phyloP scores from a whole-genome alignment of 345 rosid species.

The Pugionium cornutum region DNA sequence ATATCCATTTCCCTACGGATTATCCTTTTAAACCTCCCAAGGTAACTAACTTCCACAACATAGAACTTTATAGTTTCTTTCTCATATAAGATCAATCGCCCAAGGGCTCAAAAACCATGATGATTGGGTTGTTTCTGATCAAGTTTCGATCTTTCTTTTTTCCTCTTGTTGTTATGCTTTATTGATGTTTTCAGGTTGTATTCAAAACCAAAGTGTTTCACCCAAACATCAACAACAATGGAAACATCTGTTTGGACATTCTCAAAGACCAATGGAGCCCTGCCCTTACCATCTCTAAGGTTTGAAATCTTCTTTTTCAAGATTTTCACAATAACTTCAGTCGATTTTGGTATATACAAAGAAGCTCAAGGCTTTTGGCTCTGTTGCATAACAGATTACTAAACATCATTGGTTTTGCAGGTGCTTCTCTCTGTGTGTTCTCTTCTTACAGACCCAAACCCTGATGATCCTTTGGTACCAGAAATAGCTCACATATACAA shows the following conservation, averaged over 20 bases:
- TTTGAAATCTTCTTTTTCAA: neutral
- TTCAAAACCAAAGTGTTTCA: conserved; percentile 67
- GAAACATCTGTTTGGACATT: conserved; percentile 65
- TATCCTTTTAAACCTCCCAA: conserved; percentile 79
- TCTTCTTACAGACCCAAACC: conserved; percentile 67
- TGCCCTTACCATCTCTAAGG: conserved; percentile 71
- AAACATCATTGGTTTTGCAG: conserved; percentile 34
- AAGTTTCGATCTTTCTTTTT: neutral
- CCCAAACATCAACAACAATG: conserved; percentile 66
- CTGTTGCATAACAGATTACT: neutral
- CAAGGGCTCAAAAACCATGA: neutral
- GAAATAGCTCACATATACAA: conserved; percentile 63
- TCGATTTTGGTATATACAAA: neutral
- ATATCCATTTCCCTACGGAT: conserved; percentile 62
- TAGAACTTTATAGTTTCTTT: neutral
- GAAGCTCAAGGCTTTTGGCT: neutral
- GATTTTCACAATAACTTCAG: neutral
- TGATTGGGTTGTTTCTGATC: neutral
- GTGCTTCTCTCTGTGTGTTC: conserved; percentile 69
- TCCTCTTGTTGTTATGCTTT: neutral
- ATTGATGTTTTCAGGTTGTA: conserved; percentile 46
- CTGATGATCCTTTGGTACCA: conserved; percentile 68
- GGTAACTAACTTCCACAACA: conserved; percentile 37
- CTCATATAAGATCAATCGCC: neutral
- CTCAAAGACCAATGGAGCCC: conserved; percentile 79